These are phyloP conservation scores for Malassezia yamatoensis DNA, from an alignment of 1,284 basidiomycete genomes.

Conservation along the genomic window DNA sequence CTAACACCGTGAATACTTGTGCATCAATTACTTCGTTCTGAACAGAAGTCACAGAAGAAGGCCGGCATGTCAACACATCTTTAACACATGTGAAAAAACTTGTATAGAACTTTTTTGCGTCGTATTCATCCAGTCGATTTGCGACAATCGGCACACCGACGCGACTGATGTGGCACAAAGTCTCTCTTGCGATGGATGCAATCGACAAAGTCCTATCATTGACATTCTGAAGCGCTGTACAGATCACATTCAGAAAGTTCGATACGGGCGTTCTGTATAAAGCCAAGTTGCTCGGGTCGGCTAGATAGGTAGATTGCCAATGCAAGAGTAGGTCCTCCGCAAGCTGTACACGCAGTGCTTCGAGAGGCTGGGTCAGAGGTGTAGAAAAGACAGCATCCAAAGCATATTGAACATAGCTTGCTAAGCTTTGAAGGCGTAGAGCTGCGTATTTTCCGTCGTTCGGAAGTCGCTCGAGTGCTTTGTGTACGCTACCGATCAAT, in stretches of 20 bases:
- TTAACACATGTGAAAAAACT: neutral
- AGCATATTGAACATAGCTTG: neutral
- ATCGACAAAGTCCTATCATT: constrained; percentile 51
- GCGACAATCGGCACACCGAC: neutral
- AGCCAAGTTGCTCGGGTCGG: neutral
- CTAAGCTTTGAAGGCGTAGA: constrained; percentile 1
- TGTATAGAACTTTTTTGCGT: neutral
- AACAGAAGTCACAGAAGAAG: neutral
- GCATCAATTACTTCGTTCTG: constrained; percentile 59
- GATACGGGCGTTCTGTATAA: constrained; percentile 1
- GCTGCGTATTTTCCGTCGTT: neutral
- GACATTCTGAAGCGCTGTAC: constrained; percentile 42
- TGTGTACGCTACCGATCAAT: neutral
- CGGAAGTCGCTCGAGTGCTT: neutral
- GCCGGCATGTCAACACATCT: neutral
- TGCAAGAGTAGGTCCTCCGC: neutral
- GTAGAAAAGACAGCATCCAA: neutral
- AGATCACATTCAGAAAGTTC: neutral
- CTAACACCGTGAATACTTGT: constrained; percentile 59
- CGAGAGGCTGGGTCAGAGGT: neutral
- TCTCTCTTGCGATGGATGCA: neutral
- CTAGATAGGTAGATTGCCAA: constrained; percentile 6
- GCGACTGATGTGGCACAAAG: neutral
- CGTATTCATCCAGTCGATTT: neutral
- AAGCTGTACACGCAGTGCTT: constrained; percentile 4